Percentiles rank a stretch among this genome's conserved stretches.
These are phyloP conservation scores for Saccharomyces uvarum DNA, from an alignment of 1,139 yeast genomes.

Conservation along the genomic window DNA sequence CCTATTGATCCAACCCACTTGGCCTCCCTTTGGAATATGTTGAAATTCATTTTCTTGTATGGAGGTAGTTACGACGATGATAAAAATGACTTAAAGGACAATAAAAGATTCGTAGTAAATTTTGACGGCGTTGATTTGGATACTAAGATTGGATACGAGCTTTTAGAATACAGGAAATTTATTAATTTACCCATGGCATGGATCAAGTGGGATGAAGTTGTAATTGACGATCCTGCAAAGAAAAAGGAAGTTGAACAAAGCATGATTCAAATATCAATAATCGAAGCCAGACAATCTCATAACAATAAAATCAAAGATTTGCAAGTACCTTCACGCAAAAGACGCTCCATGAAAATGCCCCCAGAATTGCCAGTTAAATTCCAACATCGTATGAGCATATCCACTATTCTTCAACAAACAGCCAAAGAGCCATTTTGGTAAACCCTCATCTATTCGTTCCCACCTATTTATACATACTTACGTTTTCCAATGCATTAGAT, in stretches of 20 bases:
- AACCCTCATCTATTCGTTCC: not conserved
- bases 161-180: constrained; percentile 42
- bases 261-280: constrained; percentile 14
- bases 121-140: constrained; percentile 20
- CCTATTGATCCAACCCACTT: constrained; percentile 12
- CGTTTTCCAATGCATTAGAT: not conserved
- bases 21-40: constrained; percentile 25
- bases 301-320: not conserved
- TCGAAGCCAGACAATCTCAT: constrained; percentile 1
- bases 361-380: constrained; percentile 11
- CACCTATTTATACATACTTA: not conserved
- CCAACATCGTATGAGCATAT: constrained; percentile 11
- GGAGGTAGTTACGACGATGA: constrained; percentile 24
- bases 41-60: constrained; percentile 23
- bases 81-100: constrained; percentile 2
- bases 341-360: not conserved
- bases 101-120: constrained; percentile 13
- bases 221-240: constrained; percentile 7
- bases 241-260: constrained; percentile 6
- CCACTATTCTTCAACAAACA: not conserved
- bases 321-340: not conserved
- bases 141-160: constrained; percentile 30
- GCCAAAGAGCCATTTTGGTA: not conserved
- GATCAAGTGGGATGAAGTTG: constrained; percentile 37
- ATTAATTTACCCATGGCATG: constrained; percentile 44